A percentile compares a stretch with the other conserved stretches of the same genome.
Evolutionary conservation across 1,284 basidiomycete species (phyloP).

Genomic region (Rhodotorula glutinis): DNA sequence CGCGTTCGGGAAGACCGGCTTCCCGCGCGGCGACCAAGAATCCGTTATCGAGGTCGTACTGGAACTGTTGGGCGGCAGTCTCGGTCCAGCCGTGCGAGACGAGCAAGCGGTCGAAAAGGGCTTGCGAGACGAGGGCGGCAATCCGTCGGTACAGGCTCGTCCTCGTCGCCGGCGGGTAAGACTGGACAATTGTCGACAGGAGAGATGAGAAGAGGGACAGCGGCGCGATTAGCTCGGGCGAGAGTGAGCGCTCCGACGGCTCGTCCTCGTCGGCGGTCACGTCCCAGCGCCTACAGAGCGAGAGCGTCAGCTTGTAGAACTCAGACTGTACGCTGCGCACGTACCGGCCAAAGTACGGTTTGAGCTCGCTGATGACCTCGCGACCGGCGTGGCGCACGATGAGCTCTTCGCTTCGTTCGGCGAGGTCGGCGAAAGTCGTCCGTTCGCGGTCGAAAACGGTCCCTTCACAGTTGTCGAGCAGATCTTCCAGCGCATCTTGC

Average conservation of each 20-base stretch:
- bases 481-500: conserved; percentile 46
- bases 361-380: conserved; percentile 72
- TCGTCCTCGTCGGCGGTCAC: conserved; percentile 8
- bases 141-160: conserved; percentile 36
- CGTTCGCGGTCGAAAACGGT: conserved; percentile 46
- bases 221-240: conserved; percentile 40
- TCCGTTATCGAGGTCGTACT: conserved; percentile 39
- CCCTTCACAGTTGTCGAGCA: conserved; percentile 44
- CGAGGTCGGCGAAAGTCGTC: conserved; percentile 62
- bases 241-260: conserved; percentile 23
- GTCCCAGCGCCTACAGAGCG: conserved; percentile 28
- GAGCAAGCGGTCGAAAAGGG: conserved; percentile 37
- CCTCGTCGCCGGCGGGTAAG: conserved; percentile 30
- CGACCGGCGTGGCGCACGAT: conserved; percentile 71
- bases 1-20: conserved; percentile 30
- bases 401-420: conserved; percentile 74
- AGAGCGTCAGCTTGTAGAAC: neutral
- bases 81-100: conserved; percentile 34
- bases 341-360: conserved; percentile 61
- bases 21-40: conserved; percentile 41
- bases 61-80: conserved; percentile 35
- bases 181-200: conserved; percentile 31
- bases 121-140: conserved; percentile 22
- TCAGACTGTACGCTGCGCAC: conserved; percentile 41
- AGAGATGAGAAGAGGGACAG: conserved; percentile 41